Evolutionary conservation across 345 rosid species (phyloP).

Genomic region (Firmiana major): DNA sequence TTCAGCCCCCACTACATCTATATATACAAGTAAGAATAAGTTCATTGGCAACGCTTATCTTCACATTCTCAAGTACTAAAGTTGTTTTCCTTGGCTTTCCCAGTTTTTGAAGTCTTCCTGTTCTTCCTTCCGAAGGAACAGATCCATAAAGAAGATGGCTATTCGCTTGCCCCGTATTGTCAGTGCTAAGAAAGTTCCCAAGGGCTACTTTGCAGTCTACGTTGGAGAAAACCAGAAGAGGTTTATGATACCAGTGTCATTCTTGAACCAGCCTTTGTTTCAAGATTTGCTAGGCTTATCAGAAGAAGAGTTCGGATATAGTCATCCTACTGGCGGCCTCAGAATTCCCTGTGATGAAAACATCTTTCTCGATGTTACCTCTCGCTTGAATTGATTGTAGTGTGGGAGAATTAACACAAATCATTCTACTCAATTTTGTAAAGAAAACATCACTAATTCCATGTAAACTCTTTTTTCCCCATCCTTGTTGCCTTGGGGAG

Average conservation of each 20-base stretch:
- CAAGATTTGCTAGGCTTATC: conserved; percentile 26
- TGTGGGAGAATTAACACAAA: neutral
- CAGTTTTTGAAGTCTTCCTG: neutral
- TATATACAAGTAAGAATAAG: conserved; percentile 5
- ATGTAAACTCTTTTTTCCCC: conserved; percentile 9
- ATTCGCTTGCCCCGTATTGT: neutral
- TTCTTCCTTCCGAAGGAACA: neutral
- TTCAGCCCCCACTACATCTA: neutral
- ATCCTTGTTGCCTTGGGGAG: neutral
- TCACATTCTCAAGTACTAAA: neutral
- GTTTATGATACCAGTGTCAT: neutral
- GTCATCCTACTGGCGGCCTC: conserved; percentile 41
- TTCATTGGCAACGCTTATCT: neutral
- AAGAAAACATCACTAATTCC: neutral
- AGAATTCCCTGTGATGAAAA: conserved; percentile 38
- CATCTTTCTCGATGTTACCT: conserved; percentile 11
- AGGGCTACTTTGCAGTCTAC: neutral
- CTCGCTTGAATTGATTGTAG: neutral
- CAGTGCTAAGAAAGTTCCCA: conserved; percentile 11
- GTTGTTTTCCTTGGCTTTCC: neutral
- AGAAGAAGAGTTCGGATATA: conserved; percentile 39
- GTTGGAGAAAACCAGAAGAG: neutral
- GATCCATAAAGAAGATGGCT: neutral
- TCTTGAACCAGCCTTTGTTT: neutral
- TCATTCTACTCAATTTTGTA: conserved; percentile 6